Percentiles rank a stretch among this genome's conserved stretches.
Conservation (phyloP, 2,329 filamentous ascomycete genomes). For the Coleophoma crateriformis region DNA sequence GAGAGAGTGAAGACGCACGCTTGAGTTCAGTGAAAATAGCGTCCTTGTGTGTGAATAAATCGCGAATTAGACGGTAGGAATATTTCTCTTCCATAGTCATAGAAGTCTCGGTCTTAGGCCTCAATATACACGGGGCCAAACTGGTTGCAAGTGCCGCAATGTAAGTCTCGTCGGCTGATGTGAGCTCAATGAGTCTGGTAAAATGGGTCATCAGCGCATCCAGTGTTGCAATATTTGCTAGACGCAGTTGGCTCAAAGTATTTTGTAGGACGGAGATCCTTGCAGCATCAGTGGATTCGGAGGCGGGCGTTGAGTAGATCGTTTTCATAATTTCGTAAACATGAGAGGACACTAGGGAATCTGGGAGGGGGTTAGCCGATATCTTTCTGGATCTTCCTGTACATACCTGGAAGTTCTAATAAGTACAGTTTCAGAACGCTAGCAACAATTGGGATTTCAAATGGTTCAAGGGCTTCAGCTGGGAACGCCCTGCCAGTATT, state of each 20-base stretch:
- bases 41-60: slow-evolving; percentile 91
- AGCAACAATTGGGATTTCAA: slow-evolving; percentile 90
- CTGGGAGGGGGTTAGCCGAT: slow-evolving; percentile 38
- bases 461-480: slow-evolving; percentile 73
- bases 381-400: too few species aligned
- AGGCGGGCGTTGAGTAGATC: slow-evolving; percentile 79
- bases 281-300: slow-evolving; percentile 70
- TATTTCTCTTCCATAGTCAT: slow-evolving; percentile 95
- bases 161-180: slow-evolving; percentile 89
- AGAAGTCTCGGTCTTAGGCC: slow-evolving; percentile 80
- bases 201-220: slow-evolving; percentile 98
- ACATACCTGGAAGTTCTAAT: slow-evolving; percentile 83
- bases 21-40: slow-evolving; percentile 95
- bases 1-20: slow-evolving; percentile 69
- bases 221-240: slow-evolving; percentile 97
- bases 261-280: slow-evolving; percentile 91
- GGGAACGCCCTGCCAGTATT: slow-evolving; percentile 83
- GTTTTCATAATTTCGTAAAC: slow-evolving; percentile 99
- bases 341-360: slow-evolving; percentile 96
- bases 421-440: slow-evolving; percentile 91
- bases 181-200: slow-evolving; percentile 91
- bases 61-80: slow-evolving; percentile 81
- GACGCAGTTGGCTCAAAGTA: slow-evolving; percentile 86
- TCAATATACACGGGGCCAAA: slow-evolving; percentile 80
- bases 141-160: slow-evolving; percentile 66